These are phyloP conservation scores for Gossypium lobatum DNA, from an alignment of 441 rosid genomes.

Conservation along the genomic window DNA sequence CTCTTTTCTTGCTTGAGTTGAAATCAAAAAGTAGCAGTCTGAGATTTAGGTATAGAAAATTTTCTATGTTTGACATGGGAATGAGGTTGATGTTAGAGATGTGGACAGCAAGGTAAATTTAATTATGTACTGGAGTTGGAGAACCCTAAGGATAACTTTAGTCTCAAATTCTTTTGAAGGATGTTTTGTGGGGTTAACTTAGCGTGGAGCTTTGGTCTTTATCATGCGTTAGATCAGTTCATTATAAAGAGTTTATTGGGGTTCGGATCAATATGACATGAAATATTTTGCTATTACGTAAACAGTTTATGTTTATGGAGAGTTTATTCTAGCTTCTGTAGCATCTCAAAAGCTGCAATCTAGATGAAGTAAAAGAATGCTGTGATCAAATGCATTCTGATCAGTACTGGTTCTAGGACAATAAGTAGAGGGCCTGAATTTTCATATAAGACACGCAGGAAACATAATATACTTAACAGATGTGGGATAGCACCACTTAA, in stretches of 20 bases:
- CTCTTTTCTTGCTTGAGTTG: slow-evolving; percentile 2
- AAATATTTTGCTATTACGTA: neutral
- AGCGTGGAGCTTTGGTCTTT: neutral
- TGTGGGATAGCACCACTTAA: neutral
- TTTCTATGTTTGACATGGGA: neutral
- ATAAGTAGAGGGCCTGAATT: neutral
- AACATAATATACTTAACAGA: neutral
- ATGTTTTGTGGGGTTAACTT: neutral
- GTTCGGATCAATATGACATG: neutral
- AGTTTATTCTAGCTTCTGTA: neutral
- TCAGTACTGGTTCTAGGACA: neutral
- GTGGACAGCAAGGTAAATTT: neutral
- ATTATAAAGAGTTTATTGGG: neutral
- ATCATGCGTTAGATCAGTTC: neutral
- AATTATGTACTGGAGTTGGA: neutral
- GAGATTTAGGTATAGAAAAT: neutral
- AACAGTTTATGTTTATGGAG: neutral
- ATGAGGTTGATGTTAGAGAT: neutral
- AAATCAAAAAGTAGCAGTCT: neutral
- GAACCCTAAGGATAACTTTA: neutral
- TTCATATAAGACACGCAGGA: neutral
- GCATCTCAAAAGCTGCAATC: neutral
- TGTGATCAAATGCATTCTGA: neutral
- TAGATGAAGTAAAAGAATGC: neutral
- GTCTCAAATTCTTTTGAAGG: neutral